Percentiles rank a stretch among this genome's conserved stretches.
phyloP scores from a whole-genome alignment of 371 early-diverging fungal genomes.

The Saksenaea oblongispora region DNA sequence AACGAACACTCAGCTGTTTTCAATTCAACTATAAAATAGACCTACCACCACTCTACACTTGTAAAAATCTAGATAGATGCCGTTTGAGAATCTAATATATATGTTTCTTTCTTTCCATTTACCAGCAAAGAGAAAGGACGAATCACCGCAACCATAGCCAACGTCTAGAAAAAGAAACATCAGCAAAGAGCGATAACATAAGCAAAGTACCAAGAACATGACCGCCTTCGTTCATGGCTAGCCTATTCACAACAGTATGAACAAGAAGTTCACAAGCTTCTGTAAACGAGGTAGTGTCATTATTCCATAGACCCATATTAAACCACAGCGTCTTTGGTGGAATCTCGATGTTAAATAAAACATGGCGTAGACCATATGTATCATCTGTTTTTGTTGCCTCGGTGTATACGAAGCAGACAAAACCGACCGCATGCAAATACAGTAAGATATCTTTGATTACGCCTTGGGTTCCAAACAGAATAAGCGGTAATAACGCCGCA shows the following conservation, averaged over 20 bases:
- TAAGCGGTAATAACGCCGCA: conserved; percentile 4
- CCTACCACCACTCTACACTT: conserved; percentile 33
- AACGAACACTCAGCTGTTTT: neutral
- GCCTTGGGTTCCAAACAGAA: neutral
- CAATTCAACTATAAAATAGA: neutral
- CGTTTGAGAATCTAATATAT: neutral
- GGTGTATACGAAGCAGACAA: conserved; percentile 11
- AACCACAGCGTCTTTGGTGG: conserved; percentile 47
- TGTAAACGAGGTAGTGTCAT: conserved; percentile 14
- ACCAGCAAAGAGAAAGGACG: conserved; percentile 44
- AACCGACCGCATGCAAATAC: conserved; percentile 35
- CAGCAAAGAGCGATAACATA: neutral
- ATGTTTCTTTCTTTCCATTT: neutral
- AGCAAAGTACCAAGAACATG: conserved; percentile 31
- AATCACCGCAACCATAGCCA: conserved; percentile 57
- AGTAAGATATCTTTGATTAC: conserved; percentile 7
- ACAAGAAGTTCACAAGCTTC: conserved; percentile 38
- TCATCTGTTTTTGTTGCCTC: conserved; percentile 10
- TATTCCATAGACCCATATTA: conserved; percentile 51
- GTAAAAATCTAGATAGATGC: neutral
- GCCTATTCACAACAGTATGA: conserved; percentile 11
- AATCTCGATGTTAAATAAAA: conserved; percentile 32
- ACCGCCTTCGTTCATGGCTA: conserved; percentile 11
- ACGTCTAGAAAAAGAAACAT: conserved; percentile 32
- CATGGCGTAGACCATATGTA: conserved; percentile 37